Percentiles rank a stretch among this genome's conserved stretches.
Evolutionary conservation across 768 basidiomycete species (phyloP).

Genomic region (Tricholoma hemisulphureum): DNA sequence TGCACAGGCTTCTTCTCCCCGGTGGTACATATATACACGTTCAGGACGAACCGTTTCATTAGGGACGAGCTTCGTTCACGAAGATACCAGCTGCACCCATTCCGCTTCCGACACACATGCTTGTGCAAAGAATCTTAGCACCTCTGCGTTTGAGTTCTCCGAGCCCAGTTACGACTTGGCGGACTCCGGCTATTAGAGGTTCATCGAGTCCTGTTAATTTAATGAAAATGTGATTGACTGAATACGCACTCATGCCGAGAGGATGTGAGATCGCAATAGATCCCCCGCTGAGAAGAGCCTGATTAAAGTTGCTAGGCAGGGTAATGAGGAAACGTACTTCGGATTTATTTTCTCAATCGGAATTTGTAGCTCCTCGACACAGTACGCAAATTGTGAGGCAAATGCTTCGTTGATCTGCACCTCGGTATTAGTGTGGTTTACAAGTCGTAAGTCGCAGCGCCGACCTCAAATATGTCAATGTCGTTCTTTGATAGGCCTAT

Average conservation of each 20-base stretch:
- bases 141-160: conserved; percentile 72
- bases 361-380: conserved; percentile 75
- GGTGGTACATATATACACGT: not conserved
- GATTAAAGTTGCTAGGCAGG: no score
- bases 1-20: not conserved
- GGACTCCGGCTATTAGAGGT: conserved; percentile 61
- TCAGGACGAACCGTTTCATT: not conserved
- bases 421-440: not conserved
- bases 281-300: conserved; percentile 76
- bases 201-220: conserved; percentile 11
- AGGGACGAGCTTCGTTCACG: conserved; percentile 57
- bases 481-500: conserved; percentile 67
- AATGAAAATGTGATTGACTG: not conserved
- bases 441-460: not conserved
- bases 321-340: conserved; percentile 51
- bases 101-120: conserved; percentile 77
- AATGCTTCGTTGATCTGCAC: conserved; percentile 85
- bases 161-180: conserved; percentile 88
- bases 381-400: conserved; percentile 92
- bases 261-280: conserved; percentile 84
- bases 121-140: conserved; percentile 74
- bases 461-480: conserved; percentile 73
- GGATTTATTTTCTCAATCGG: conserved; percentile 83
- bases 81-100: conserved; percentile 87
- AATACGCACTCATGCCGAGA: conserved; percentile 71